Conservation (phyloP, 768 basidiomycete genomes). For the Mycena maculata region DNA sequence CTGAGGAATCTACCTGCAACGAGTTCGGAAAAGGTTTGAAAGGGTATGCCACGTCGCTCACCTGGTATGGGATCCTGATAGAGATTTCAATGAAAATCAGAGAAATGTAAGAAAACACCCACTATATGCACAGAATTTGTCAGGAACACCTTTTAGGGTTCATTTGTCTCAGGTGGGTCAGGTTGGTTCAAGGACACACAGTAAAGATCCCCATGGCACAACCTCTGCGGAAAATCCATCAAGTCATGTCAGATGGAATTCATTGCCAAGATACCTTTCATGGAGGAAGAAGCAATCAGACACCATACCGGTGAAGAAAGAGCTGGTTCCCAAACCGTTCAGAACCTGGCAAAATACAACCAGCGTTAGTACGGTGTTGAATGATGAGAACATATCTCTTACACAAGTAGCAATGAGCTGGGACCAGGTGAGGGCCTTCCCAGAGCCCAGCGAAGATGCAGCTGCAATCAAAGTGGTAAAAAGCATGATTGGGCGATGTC, state of each 20-base stretch:
- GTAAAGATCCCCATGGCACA: conserved; percentile 58
- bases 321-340: conserved; percentile 21
- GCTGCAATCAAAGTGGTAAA: conserved; percentile 32
- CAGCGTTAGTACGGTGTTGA: background rate
- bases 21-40: background rate
- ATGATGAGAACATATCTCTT: too few species aligned
- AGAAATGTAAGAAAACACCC: too few species aligned
- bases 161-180: too few species aligned
- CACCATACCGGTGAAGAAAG: conserved; percentile 29
- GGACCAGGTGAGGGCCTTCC: conserved; percentile 27
- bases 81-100: too few species aligned
- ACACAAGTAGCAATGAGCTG: conserved; percentile 33
- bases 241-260: conserved; percentile 51
- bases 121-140: conserved; percentile 56
- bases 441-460: conserved; percentile 33
- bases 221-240: conserved; percentile 48
- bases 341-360: conserved; percentile 11
- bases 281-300: conserved; percentile 45
- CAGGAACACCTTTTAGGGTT: too few species aligned
- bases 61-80: conserved; percentile 56
- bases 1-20: conserved; percentile 44
- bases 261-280: conserved; percentile 52
- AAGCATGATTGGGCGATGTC: conserved; percentile 36
- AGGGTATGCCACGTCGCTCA: background rate
- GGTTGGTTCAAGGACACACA: too few species aligned